A percentile compares a stretch with the other conserved stretches of the same genome.
phyloP scores from a whole-genome alignment of 306 rosid genomes.

The Herpetospermum pedunculosum region DNA sequence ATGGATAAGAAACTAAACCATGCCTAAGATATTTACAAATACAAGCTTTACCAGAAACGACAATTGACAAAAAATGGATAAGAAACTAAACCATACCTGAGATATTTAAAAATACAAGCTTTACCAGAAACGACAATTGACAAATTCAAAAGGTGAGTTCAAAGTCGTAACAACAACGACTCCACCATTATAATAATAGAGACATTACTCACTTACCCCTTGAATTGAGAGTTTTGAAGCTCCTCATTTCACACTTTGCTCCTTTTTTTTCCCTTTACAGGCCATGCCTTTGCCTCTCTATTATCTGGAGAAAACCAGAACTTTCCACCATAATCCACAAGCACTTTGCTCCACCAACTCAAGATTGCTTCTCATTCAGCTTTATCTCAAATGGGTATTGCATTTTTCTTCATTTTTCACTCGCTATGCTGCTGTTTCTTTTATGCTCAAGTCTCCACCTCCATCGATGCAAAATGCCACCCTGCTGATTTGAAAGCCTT shows the following conservation, averaged over 20 bases:
- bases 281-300: no score
- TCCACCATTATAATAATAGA: background rate
- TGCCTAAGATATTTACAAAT: no score
- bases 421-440: background rate
- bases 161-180: background rate
- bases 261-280: no score
- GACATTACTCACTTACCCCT: background rate
- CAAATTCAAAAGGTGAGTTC: background rate
- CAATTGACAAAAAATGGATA: no score
- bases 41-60: no score
- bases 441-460: background rate
- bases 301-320: background rate
- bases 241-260: background rate
- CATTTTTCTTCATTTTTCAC: background rate
- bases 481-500: slow-evolving; percentile 4
- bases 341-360: background rate
- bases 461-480: background rate
- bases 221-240: background rate
- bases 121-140: no score
- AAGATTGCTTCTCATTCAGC: background rate
- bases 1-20: no score
- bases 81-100: no score
- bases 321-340: background rate
- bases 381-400: background rate
- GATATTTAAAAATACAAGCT: no score